Percentiles rank a stretch among this genome's conserved stretches.
These are phyloP conservation scores for Aureobasidium uvarum DNA, from an alignment of 2,329 filamentous ascomycete species.

Conservation along the genomic window DNA sequence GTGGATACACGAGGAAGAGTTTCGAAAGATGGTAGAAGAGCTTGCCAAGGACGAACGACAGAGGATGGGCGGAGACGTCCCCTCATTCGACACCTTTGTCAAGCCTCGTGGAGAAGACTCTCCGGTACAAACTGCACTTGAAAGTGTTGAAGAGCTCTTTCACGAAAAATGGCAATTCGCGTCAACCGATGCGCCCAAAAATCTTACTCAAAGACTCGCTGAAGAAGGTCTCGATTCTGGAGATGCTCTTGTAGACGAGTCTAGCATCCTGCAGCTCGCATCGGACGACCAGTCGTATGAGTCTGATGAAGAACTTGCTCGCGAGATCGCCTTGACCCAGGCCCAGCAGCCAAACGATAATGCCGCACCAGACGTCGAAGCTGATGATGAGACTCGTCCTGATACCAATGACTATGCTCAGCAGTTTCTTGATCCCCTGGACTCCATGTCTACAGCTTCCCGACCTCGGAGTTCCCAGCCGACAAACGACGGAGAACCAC, in stretches of 20 bases:
- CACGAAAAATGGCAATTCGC: conserved; percentile 57
- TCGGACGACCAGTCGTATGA: conserved; percentile 43
- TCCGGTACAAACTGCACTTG: conserved; percentile 69
- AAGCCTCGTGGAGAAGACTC: conserved; percentile 44
- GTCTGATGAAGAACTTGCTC: conserved; percentile 45
- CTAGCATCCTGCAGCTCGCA: conserved; percentile 53
- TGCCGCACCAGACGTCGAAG: background rate
- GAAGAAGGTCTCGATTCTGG: conserved; percentile 28
- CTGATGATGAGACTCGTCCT: conserved; percentile 26
- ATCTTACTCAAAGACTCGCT: conserved; percentile 1
- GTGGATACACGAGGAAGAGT: conserved; percentile 93
- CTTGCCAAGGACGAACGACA: conserved; percentile 64
- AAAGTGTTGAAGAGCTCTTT: conserved; percentile 86
- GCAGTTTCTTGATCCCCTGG: conserved; percentile 27
- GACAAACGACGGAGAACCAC: background rate
- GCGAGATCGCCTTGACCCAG: conserved; percentile 38
- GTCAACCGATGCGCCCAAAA: background rate
- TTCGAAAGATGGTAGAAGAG: conserved; percentile 61
- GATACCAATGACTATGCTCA: conserved; percentile 24
- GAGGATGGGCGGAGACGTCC: conserved; percentile 43
- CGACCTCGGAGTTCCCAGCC: background rate
- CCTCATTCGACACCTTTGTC: conserved; percentile 66
- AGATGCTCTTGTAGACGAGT: conserved; percentile 61
- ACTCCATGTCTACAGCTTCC: background rate
- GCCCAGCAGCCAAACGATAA: conserved; percentile 30